Evolutionary conservation across 768 basidiomycete genomes (phyloP).

Genomic region (Collybiopsis luxurians): DNA sequence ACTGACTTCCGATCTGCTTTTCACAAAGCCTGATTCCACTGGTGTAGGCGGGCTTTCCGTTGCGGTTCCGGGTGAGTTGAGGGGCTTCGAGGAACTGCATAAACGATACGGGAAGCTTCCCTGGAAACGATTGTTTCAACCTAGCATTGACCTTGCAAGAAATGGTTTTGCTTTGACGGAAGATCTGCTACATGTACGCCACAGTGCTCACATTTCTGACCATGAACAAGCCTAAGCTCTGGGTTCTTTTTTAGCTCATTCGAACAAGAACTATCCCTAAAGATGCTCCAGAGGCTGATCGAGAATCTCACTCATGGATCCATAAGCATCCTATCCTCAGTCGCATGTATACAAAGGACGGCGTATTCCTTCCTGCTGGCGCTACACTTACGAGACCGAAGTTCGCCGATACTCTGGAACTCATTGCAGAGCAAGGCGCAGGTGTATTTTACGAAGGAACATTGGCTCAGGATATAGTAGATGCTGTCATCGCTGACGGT

Average conservation of each 20-base stretch:
- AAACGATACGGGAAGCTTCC: slow-evolving; percentile 59
- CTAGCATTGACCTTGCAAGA: neutral
- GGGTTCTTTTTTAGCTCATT: slow-evolving; percentile 19
- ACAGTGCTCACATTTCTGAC: no score
- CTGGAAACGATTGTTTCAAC: slow-evolving; percentile 40
- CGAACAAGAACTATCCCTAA: slow-evolving; percentile 19
- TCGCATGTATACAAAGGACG: slow-evolving; percentile 10
- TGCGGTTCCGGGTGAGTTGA: slow-evolving; percentile 72
- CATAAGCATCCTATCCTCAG: slow-evolving; percentile 1
- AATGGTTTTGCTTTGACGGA: neutral
- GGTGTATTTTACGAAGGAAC: slow-evolving; percentile 20
- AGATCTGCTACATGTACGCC: neutral
- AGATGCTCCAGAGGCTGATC: slow-evolving; percentile 12
- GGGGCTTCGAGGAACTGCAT: slow-evolving; percentile 66
- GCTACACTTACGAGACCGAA: slow-evolving; percentile 9
- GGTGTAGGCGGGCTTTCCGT: slow-evolving; percentile 64
- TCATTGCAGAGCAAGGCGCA: slow-evolving; percentile 17
- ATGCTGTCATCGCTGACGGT: slow-evolving; percentile 11
- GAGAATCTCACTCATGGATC: slow-evolving; percentile 14
- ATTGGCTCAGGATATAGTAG: slow-evolving; percentile 12
- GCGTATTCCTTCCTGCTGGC: neutral
- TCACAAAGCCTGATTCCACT: slow-evolving; percentile 28
- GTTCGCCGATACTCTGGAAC: slow-evolving; percentile 20
- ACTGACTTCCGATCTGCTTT: slow-evolving; percentile 56
- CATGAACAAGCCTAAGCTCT: no score